Evolutionary conservation across 805 yeast species (phyloP).

Genomic region (Hanseniaspora pseudoguilliermondii): DNA sequence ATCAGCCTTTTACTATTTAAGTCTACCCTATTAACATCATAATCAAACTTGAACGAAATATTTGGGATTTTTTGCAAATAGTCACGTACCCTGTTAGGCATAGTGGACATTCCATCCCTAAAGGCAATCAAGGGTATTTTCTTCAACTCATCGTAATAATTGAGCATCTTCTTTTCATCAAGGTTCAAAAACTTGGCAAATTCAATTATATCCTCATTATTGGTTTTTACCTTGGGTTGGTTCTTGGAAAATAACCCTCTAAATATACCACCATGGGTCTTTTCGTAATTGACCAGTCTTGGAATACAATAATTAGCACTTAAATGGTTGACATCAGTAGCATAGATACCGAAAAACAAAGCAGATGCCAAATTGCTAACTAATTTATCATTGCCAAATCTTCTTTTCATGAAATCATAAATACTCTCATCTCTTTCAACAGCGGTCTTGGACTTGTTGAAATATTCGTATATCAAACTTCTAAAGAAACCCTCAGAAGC

Average conservation of each 20-base stretch:
- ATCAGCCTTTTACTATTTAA: background rate
- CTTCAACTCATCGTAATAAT: conserved; percentile 31
- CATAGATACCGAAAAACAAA: conserved; percentile 77
- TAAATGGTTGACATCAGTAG: conserved; percentile 59
- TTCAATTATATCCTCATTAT: background rate
- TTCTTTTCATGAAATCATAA: conserved; percentile 48
- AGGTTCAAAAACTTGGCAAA: background rate
- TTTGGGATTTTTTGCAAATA: conserved; percentile 31
- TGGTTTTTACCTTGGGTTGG: conserved; percentile 16
- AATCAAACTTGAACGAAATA: conserved; percentile 21
- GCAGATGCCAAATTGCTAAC: conserved; percentile 63
- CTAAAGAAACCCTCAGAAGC: conserved; percentile 33
- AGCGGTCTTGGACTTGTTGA: conserved; percentile 23
- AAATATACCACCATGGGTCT: conserved; percentile 44
- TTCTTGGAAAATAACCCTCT: conserved; percentile 32
- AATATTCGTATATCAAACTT: conserved; percentile 42
- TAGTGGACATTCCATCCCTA: conserved; percentile 41
- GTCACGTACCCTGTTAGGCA: conserved; percentile 35
- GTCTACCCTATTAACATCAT: background rate
- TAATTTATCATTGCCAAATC: conserved; percentile 45
- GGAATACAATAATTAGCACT: conserved; percentile 55
- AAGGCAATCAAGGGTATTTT: conserved; percentile 52
- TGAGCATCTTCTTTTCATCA: conserved; percentile 24
- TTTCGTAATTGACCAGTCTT: conserved; percentile 43
- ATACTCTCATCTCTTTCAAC: conserved; percentile 44